Evolutionary conservation across 2,329 filamentous ascomycete species (phyloP), one percentile per base, ranked within the genome.

Genomic region (Rhynchosporium graminicola): DNA sequence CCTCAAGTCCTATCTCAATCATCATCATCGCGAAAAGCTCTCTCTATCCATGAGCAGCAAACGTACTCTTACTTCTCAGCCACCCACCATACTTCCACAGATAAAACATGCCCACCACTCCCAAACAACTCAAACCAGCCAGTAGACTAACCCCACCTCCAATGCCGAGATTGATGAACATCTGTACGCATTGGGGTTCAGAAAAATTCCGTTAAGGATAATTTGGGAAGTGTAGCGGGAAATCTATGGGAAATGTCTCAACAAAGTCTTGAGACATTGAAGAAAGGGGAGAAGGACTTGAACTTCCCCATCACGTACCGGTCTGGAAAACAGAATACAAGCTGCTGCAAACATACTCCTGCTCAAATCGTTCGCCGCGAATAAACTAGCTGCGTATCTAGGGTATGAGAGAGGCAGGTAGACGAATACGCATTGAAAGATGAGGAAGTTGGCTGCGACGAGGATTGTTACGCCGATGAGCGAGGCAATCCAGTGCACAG

Each of bases 331-430:
- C 26, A 88, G 74, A 51, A 89, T 80, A 31, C 82, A 82, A 0
- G 80, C 85, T 57, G 82, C 84, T 6, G 86, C 87, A 2, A 88
- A 74, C 2, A 82, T 79, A 26, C 79, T 81, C 40, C 83, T 77
- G 72, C 82, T 80, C 70, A 85, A 82, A 75, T 86, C 84, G 69
- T 86, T 87, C 4, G 78, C 83, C 0, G 84, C 84, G 69, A 87
- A 86, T 20, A 87, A 74, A 51, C 78, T 82, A 31, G 84, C 83
- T 0, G 83, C 83, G 70, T 85, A 84, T 68, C 77, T 75, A 2
- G 82, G 82, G 66, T 85, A 85, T 60, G 76, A 79, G 28, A 62
- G 50, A 1, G 82, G 80, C 28, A 85, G 77, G 74, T 85, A 85
- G 61, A 84, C 76, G 69, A 85, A 85, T 71, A 85, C 3, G 81